Conservation (phyloP, 2,329 filamentous ascomycete genomes). For the Ophiosphaerella herpotricha region DNA sequence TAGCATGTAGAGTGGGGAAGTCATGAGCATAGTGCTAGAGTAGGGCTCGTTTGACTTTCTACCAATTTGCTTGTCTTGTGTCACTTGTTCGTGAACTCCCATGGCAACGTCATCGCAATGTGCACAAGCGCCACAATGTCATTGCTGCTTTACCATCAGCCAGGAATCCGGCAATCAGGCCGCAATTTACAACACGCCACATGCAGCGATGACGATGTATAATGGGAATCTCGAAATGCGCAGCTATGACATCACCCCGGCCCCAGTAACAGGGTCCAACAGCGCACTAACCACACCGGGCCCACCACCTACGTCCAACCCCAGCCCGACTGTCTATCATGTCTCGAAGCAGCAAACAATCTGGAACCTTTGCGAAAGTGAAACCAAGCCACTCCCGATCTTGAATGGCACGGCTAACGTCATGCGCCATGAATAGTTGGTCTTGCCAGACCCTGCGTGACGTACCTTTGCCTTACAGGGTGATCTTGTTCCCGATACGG, state of each 20-base stretch:
- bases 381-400: slow-evolving; percentile 15
- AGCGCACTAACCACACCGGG: not conserved
- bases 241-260: not conserved
- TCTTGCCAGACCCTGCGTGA: slow-evolving; percentile 30
- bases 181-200: not conserved
- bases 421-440: slow-evolving; percentile 20
- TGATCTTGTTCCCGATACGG: slow-evolving; percentile 14
- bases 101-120: not conserved
- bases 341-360: slow-evolving; percentile 4
- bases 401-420: slow-evolving; percentile 12
- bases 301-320: slow-evolving; percentile 4
- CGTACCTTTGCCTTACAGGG: slow-evolving; percentile 18
- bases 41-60: no score
- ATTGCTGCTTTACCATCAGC: not conserved
- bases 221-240: slow-evolving; percentile 10
- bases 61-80: no score
- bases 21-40: no score
- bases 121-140: not conserved
- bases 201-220: slow-evolving; percentile 17
- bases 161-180: not conserved
- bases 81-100: no score
- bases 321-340: slow-evolving; percentile 15
- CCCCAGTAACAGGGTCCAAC: slow-evolving; percentile 5
- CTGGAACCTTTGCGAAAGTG: slow-evolving; percentile 8
- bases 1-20: no score